Percentiles rank a stretch among this genome's conserved stretches.
Conservation (phyloP, 2,329 filamentous ascomycete species). For the Epichloe festucae region DNA sequence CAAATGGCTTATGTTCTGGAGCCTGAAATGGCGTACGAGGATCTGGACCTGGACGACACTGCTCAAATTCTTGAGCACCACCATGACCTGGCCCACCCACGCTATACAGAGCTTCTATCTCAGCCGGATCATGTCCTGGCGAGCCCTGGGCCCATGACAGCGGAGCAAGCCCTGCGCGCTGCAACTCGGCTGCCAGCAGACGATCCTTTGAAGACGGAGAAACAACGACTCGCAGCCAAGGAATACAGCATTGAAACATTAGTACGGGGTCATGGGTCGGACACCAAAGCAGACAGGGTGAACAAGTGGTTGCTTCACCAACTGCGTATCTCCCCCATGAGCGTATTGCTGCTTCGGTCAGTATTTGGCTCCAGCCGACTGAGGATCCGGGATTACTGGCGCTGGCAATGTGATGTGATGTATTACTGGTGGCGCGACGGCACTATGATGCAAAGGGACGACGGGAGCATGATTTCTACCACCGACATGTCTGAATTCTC, state of each 20-base stretch:
- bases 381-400: constrained; percentile 19
- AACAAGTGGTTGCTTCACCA: constrained; percentile 39
- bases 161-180: constrained; percentile 26
- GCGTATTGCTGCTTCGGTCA: constrained; percentile 29
- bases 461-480: constrained; percentile 8
- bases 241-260: constrained; percentile 35
- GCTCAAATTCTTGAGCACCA: constrained; percentile 11
- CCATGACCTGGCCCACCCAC: constrained; percentile 23
- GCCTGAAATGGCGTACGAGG: constrained; percentile 23
- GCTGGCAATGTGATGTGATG: constrained; percentile 26
- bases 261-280: constrained; percentile 21
- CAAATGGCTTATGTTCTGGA: constrained; percentile 27
- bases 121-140: constrained; percentile 33
- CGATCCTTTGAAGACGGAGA: constrained; percentile 20
- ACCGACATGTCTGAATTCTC: constrained; percentile 14
- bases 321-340: constrained; percentile 33
- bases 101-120: constrained; percentile 34
- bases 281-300: constrained; percentile 32
- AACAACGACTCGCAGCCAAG: constrained; percentile 30
- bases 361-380: constrained; percentile 17
- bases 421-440: constrained; percentile 24
- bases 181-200: constrained; percentile 24
- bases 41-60: constrained; percentile 26
- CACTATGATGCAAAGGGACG: constrained; percentile 9
- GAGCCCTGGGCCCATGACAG: constrained; percentile 23